Evolutionary conservation across 192 early-diverging fungal genomes (phyloP).

Genomic region (Chytriomyces confervae): DNA sequence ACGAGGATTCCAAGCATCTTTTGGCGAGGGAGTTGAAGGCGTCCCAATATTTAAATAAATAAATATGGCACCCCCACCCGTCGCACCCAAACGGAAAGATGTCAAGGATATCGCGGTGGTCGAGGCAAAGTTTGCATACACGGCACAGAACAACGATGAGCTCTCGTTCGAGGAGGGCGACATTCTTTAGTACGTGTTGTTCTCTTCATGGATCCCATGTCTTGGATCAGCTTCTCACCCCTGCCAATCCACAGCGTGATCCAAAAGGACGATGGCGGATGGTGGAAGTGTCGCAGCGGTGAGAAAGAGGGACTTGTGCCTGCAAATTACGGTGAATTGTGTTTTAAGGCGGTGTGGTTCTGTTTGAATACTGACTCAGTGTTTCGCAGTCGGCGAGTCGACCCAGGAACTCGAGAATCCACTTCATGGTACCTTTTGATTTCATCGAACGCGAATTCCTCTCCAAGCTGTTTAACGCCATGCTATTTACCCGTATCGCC

Average conservation of each 20-base stretch:
- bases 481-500: too few species aligned
- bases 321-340: conserved; percentile 50
- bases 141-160: conserved; percentile 56
- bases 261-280: conserved; percentile 54
- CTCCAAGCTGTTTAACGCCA: neutral
- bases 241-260: conserved; percentile 41
- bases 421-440: conserved; percentile 48
- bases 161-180: conserved; percentile 55
- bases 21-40: too few species aligned
- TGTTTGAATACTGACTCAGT: neutral
- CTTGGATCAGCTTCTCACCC: conserved; percentile 20
- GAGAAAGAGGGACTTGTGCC: conserved; percentile 60
- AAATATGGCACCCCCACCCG: conserved; percentile 41
- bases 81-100: conserved; percentile 31
- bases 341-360: too few species aligned
- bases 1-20: too few species aligned
- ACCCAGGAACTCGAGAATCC: conserved; percentile 60
- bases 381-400: conserved; percentile 54
- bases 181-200: conserved; percentile 57
- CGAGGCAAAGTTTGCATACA: conserved; percentile 56
- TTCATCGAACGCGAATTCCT: neutral
- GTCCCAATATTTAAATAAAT: too few species aligned
- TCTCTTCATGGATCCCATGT: conserved; percentile 13
- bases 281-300: conserved; percentile 59
- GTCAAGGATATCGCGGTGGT: conserved; percentile 56